Conservation (phyloP, 2,329 filamentous ascomycete species). For the Dothistroma pini region DNA sequence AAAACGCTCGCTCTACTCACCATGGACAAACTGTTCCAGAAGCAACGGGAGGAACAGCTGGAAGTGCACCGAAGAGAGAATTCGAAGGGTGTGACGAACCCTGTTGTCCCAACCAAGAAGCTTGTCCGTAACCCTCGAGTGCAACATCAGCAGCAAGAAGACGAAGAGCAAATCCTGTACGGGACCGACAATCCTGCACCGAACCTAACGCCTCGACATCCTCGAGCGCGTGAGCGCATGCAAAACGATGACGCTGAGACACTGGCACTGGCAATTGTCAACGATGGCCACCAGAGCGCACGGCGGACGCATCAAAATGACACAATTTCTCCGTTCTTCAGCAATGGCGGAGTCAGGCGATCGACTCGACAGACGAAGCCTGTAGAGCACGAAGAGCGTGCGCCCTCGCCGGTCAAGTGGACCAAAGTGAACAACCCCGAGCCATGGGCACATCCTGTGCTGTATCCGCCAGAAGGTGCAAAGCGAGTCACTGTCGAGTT, state of each 20-base stretch:
- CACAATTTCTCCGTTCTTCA: slow-evolving; percentile 9
- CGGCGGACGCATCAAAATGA: background rate
- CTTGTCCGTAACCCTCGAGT: background rate
- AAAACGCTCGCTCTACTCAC: background rate
- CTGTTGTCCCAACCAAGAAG: background rate
- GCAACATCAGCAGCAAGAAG: background rate
- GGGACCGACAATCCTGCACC: background rate
- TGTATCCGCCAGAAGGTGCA: slow-evolving; percentile 56
- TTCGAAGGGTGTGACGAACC: background rate
- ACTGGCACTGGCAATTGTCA: background rate
- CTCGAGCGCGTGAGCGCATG: slow-evolving; percentile 8
- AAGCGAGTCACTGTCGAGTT: slow-evolving; percentile 64
- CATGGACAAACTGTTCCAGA: slow-evolving; percentile 1
- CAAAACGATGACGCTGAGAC: background rate
- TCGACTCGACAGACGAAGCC: slow-evolving; percentile 22
- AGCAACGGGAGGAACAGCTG: background rate
- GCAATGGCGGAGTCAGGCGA: slow-evolving; percentile 7
- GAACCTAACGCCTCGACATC: background rate
- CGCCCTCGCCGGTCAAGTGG: slow-evolving; percentile 24
- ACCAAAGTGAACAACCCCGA: slow-evolving; percentile 21
- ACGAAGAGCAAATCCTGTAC: slow-evolving; percentile 15
- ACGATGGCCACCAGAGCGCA: slow-evolving; percentile 1
- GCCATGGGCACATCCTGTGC: slow-evolving; percentile 47
- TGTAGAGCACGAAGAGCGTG: slow-evolving; percentile 5
- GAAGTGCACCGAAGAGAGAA: background rate